Evolutionary conservation across 306 rosid genomes (phyloP).

Genomic region (Urtica urens): DNA sequence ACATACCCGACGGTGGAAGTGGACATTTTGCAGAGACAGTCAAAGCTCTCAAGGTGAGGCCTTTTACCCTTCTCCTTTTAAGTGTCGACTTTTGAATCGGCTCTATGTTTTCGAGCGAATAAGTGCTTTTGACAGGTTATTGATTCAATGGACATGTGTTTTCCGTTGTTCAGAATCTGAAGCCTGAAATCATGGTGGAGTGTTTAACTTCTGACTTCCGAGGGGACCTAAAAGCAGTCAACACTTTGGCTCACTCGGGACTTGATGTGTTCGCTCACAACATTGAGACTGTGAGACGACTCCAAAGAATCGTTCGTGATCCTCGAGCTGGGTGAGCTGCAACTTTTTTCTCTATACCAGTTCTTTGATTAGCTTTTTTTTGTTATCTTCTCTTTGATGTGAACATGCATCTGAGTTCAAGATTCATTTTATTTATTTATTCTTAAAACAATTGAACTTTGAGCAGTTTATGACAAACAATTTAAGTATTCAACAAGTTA

Average conservation of each 20-base stretch:
- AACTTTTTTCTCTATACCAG: background rate
- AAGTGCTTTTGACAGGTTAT: background rate
- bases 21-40: conserved; percentile 90
- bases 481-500: too few relatives aligned
- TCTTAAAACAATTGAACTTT: background rate
- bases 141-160: background rate
- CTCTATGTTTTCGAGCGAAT: background rate
- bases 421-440: background rate
- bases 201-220: conserved; percentile 95
- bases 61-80: conserved; percentile 8
- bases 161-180: conserved; percentile 51
- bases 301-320: conserved; percentile 89
- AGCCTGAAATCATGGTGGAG: conserved; percentile 90
- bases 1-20: conserved; percentile 97
- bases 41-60: conserved; percentile 79
- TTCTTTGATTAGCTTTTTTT: background rate
- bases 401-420: background rate
- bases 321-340: conserved; percentile 89
- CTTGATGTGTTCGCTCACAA: conserved; percentile 97
- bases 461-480: background rate
- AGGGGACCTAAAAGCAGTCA: conserved; percentile 73
- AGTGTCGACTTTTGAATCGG: conserved; percentile 4
- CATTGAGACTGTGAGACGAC: conserved; percentile 88
- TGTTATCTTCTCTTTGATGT: background rate
- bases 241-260: conserved; percentile 66